Conservation (phyloP, 2,329 filamentous ascomycete genomes). For the Phaeosphaeria sp. region DNA sequence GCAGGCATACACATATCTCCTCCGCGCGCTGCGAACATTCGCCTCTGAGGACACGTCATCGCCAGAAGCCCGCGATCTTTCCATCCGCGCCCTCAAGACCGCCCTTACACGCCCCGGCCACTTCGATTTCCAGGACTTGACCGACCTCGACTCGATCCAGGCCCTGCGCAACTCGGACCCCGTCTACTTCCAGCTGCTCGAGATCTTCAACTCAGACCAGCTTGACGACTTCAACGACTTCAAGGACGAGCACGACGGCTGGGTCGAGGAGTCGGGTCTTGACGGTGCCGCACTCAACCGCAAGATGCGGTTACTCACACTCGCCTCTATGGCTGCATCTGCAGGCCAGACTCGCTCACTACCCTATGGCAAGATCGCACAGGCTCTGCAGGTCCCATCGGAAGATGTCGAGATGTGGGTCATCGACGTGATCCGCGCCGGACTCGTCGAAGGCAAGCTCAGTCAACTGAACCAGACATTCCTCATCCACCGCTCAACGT, state of each 20-base stretch:
- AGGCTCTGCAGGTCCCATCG: slow-evolving; percentile 79
- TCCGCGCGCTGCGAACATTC: slow-evolving; percentile 79
- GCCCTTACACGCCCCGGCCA: slow-evolving; percentile 71
- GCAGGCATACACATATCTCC: slow-evolving; percentile 75
- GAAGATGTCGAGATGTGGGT: slow-evolving; percentile 98
- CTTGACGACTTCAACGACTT: slow-evolving; percentile 97
- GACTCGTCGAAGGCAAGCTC: slow-evolving; percentile 94
- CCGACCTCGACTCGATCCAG: slow-evolving; percentile 77
- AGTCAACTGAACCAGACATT: slow-evolving; percentile 92
- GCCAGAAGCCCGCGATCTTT: slow-evolving; percentile 63
- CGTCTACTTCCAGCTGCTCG: slow-evolving; percentile 87
- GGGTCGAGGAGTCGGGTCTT: slow-evolving; percentile 76
- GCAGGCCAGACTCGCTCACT: slow-evolving; percentile 80
- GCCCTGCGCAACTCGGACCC: slow-evolving; percentile 84
- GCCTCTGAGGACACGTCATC: slow-evolving; percentile 63
- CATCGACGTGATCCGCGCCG: slow-evolving; percentile 95
- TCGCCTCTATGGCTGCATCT: slow-evolving; percentile 85
- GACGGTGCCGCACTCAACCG: slow-evolving; percentile 79
- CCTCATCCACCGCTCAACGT: slow-evolving; percentile 93
- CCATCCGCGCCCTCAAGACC: slow-evolving; percentile 68
- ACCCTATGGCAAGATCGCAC: slow-evolving; percentile 83
- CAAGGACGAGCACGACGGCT: slow-evolving; percentile 86
- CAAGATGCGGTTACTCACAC: slow-evolving; percentile 95
- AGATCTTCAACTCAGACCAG: slow-evolving; percentile 93
- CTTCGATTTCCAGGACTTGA: slow-evolving; percentile 77